Evolutionary conservation across 2,329 filamentous ascomycete species (phyloP).

Genomic region (Apiospora rasikravindrae): DNA sequence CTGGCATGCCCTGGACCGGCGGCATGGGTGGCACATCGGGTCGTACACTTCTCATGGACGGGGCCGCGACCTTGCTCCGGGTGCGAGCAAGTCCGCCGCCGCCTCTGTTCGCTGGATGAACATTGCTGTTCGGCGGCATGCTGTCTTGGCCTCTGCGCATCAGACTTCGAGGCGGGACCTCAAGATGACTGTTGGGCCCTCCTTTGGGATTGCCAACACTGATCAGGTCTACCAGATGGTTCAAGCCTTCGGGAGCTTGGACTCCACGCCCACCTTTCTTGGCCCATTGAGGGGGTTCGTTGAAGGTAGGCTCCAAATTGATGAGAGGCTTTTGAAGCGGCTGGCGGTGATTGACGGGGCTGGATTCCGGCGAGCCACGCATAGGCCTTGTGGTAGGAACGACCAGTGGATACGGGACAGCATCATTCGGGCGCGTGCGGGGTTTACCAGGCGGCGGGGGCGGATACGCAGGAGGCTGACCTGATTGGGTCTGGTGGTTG

Average conservation of each 20-base stretch:
- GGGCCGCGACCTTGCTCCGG: constrained; percentile 36
- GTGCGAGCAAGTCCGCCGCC: constrained; percentile 30
- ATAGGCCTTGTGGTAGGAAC: neutral
- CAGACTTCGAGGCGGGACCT: constrained; percentile 33
- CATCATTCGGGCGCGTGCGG: neutral
- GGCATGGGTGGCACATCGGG: constrained; percentile 35
- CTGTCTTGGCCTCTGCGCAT: constrained; percentile 31
- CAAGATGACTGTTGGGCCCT: constrained; percentile 24
- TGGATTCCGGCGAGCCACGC: constrained; percentile 1
- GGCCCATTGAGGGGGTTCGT: constrained; percentile 39
- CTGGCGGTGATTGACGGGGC: constrained; percentile 25
- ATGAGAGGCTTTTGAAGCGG: constrained; percentile 36
- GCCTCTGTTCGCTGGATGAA: neutral
- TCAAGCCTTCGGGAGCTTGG: constrained; percentile 37
- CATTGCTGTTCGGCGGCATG: constrained; percentile 20
- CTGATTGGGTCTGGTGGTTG: neutral
- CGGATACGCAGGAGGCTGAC: constrained; percentile 7
- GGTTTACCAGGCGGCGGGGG: neutral
- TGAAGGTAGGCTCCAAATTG: constrained; percentile 33
- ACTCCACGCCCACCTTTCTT: constrained; percentile 37
- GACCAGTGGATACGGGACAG: neutral
- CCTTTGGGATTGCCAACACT: constrained; percentile 26
- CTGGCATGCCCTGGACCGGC: constrained; percentile 24
- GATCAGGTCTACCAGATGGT: constrained; percentile 39
- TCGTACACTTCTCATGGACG: constrained; percentile 24